phyloP scores from a whole-genome alignment of 106 monocot species.

The Dendrobium catenatum region DNA sequence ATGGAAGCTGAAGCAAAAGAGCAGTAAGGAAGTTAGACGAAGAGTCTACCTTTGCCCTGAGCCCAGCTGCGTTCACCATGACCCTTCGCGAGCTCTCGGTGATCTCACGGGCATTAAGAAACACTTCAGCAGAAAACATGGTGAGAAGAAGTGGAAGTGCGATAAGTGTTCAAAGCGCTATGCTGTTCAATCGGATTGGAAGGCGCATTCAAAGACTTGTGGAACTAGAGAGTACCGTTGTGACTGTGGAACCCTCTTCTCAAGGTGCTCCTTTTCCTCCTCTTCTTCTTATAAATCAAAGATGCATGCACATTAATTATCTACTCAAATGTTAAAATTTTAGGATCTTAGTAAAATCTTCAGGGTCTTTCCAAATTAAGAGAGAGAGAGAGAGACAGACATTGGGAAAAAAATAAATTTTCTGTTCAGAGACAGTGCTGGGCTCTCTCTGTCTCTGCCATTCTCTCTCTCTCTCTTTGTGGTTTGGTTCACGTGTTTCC shows the following conservation, averaged over 20 bases:
- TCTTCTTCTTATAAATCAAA: not conserved
- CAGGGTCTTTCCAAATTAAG: too few species aligned
- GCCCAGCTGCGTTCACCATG: constrained; percentile 86
- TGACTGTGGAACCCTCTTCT: constrained; percentile 99
- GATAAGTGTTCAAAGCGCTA: constrained; percentile 95
- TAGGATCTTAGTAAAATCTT: too few species aligned
- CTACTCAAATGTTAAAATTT: too few species aligned
- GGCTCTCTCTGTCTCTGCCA: not conserved
- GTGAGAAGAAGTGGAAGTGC: constrained; percentile 99
- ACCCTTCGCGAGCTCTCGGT: constrained; percentile 85
- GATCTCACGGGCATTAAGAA: constrained; percentile 99
- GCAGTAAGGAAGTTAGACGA: constrained; percentile 8
- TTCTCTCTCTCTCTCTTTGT: not conserved
- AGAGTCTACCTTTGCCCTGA: constrained; percentile 87
- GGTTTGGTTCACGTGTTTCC: not conserved
- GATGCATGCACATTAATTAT: too few species aligned
- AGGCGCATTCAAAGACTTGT: constrained; percentile 95
- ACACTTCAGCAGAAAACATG: constrained; percentile 95
- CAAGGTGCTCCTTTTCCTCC: constrained; percentile 35
- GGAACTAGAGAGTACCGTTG: constrained; percentile 94
- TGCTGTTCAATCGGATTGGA: constrained; percentile 96
- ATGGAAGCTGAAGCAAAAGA: constrained; percentile 23
- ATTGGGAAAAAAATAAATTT: not conserved
- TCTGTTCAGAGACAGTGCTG: not conserved
- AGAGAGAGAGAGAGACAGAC: not conserved